Conservation (phyloP, 306 rosid species). For the Luffa aegyptiaca region DNA sequence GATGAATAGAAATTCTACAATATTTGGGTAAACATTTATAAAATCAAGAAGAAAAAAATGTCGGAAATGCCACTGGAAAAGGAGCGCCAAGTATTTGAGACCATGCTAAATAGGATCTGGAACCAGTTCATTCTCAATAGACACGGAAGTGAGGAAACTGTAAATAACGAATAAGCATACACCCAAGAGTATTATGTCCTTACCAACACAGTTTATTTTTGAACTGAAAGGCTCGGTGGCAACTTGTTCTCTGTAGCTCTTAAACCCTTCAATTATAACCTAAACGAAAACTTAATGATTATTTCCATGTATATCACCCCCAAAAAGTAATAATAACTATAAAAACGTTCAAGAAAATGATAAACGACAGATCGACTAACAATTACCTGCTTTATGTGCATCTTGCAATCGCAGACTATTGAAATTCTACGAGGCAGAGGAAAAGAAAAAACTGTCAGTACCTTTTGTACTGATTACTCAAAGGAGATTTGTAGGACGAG, state of each 20-base stretch:
- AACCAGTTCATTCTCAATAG: not conserved
- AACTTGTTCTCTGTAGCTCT: slow-evolving; percentile 88
- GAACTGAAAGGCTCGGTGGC: slow-evolving; percentile 96
- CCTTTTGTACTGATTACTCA: not conserved
- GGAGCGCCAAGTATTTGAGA: not conserved
- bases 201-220: slow-evolving; percentile 98
- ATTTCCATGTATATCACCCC: not conserved
- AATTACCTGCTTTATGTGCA: slow-evolving; percentile 91
- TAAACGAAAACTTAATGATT: slow-evolving; percentile 13
- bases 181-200: slow-evolving; percentile 12
- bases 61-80: not conserved
- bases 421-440: slow-evolving; percentile 20
- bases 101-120: not conserved
- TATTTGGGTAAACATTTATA: not conserved
- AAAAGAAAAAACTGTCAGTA: slow-evolving; percentile 13
- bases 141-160: not conserved
- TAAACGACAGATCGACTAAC: not conserved
- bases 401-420: slow-evolving; percentile 36
- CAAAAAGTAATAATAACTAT: not conserved
- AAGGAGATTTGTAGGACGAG: not conserved
- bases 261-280: slow-evolving; percentile 91
- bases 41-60: not conserved
- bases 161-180: slow-evolving; percentile 1
- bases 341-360: not conserved
- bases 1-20: not conserved